Evolutionary conservation across 164 flowering plant genomes (phyloP), one percentile per base, ranked within the genome.

Genomic region (Cinnamomum micranthum): DNA sequence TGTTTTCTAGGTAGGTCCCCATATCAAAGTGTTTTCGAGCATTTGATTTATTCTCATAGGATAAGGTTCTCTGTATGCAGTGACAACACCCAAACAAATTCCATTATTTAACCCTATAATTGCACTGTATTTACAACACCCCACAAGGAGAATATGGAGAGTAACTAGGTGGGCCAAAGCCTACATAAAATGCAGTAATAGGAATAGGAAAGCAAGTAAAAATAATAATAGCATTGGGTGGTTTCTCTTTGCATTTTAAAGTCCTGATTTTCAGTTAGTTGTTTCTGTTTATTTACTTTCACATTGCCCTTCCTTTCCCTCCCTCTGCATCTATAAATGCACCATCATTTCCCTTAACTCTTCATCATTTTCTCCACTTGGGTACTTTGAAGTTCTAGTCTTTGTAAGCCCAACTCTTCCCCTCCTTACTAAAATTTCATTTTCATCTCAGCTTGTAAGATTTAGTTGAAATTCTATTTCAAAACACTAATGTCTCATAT

Each of bases 241-340:
- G 11, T 41, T 41, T 41, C 67, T 31, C 20, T 14, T 4, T 28
- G 15, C 23, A 15, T 33, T 67, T 15, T 17, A 20, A 17, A 12
- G 27, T 64, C 63, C 25, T 52, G 22, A 72, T 50, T 74, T 76
- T 74, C 84, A 63, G 84, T 81, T 81, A 67, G 79, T 65, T 71
- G 84, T 78, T 76, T 51, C 33, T 4, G 22, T 22, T 68, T 35
- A n/a, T 71, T 74, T 41, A 23, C 22, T 64, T 47, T 65, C 41
- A 15, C 59, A 41, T 41, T 41, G 10, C 10, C 60, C n/a, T 47
- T 25, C 68, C n/a, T 67, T 70, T 41, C 11, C 65, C 33, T 25
- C 25, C 27, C 70, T 59, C 25, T 71, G 27, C 73, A 59, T 79
- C 80, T 79, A 79, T 82, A 79, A 79, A 77, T 77, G 28, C 71